These are phyloP conservation scores for Sporothrix curviconia DNA, from an alignment of 2,329 filamentous ascomycete species.

Conservation along the genomic window DNA sequence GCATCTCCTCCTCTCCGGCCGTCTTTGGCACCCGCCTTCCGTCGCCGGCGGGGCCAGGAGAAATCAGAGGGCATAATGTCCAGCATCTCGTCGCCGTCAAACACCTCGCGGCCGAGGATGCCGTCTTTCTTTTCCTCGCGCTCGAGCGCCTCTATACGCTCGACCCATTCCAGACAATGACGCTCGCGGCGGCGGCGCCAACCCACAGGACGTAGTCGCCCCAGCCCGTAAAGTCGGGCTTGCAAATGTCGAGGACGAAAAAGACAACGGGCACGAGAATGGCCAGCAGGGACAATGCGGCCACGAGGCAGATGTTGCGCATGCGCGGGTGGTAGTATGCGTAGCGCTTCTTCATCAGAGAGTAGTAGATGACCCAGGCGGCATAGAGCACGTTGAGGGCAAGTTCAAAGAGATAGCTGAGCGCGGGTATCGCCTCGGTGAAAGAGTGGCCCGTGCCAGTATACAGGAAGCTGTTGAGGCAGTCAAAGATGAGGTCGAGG, in stretches of 20 bases:
- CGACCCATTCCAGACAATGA: conserved; percentile 98
- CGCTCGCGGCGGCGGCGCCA: conserved; percentile 86
- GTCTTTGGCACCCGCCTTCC: conserved; percentile 27
- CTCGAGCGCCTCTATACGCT: conserved; percentile 86
- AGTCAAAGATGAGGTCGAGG: conserved; percentile 84
- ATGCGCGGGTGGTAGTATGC: conserved; percentile 87
- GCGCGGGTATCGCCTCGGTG: conserved; percentile 80
- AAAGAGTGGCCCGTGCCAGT: conserved; percentile 56
- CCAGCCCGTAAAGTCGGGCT: conserved; percentile 82
- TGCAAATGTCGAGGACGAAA: conserved; percentile 83
- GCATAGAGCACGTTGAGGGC: conserved; percentile 82
- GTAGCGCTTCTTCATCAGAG: conserved; percentile 83
- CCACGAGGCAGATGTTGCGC: conserved; percentile 80
- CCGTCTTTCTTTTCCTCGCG: conserved; percentile 91
- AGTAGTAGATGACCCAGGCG: conserved; percentile 90
- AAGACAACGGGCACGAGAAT: conserved; percentile 86
- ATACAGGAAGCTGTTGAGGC: conserved; percentile 76
- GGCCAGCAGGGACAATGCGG: conserved; percentile 69
- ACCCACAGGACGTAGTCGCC: conserved; percentile 95
- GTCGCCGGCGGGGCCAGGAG: conserved; percentile 37
- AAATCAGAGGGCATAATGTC: conserved; percentile 52
- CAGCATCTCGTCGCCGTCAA: conserved; percentile 90
- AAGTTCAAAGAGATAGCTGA: conserved; percentile 86
- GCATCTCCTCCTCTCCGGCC: conserved; percentile 28
- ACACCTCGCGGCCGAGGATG: conserved; percentile 82